phyloP scores from a whole-genome alignment of 208 protist species.

The Acanthamoeba triangularis region DNA sequence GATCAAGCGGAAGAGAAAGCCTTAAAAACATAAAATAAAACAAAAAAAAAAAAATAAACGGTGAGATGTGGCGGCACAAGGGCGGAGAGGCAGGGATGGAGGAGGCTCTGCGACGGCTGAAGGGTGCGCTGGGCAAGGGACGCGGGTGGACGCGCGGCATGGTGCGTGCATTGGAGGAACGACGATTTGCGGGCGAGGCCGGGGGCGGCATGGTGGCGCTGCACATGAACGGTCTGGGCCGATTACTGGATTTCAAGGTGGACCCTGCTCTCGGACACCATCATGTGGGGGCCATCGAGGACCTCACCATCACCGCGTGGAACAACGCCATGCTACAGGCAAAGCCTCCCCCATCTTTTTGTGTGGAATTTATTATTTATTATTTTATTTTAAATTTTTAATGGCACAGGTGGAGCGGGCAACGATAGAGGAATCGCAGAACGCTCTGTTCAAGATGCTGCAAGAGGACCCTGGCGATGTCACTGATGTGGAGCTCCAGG shows the following conservation, averaged over 20 bases:
- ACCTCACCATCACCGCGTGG: not conserved
- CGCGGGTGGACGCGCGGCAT: slow-evolving; percentile 6
- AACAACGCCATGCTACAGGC: not conserved
- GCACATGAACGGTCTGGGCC: not conserved
- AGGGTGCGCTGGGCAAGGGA: not conserved
- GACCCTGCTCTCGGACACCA: not conserved
- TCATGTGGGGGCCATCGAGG: not conserved
- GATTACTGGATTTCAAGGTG: not conserved
- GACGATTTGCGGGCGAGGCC: not conserved
- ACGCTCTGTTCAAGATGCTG: no score
- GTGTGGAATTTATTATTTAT: no score
- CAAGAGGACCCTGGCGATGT: no score
- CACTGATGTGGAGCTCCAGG: no score
- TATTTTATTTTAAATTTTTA: no score
- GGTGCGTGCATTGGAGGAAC: not conserved
- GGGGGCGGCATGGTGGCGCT: not conserved
- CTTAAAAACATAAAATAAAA: no score
- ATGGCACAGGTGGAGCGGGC: no score
- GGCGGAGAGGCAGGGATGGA: not conserved
- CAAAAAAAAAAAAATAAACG: no score
- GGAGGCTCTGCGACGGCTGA: not conserved
- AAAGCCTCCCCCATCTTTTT: no score
- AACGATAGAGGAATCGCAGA: no score
- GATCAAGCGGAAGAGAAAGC: no score
- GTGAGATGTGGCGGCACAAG: slow-evolving; percentile 31